Conservation (phyloP, 805 yeast genomes). For the Spathaspora boniae region DNA sequence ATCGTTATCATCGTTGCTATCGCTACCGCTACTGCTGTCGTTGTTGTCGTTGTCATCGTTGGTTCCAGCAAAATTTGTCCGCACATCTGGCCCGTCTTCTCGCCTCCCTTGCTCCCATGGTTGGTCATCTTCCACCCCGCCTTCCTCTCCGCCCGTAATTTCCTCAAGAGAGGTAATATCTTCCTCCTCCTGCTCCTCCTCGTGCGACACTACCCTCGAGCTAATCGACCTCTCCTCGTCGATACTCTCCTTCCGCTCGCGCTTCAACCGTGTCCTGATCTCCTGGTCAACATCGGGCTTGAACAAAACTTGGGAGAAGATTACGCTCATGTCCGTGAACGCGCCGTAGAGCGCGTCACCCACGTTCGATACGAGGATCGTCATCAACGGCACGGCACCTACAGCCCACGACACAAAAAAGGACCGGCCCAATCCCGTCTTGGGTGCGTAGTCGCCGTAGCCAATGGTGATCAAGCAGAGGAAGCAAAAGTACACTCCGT, state of each 20-base stretch:
- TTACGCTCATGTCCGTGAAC: conserved; percentile 13
- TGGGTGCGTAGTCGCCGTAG: conserved; percentile 74
- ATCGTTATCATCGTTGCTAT: no score
- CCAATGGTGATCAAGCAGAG: conserved; percentile 79
- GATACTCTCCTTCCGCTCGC: conserved; percentile 7
- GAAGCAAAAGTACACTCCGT: conserved; percentile 72
- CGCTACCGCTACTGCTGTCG: no score
- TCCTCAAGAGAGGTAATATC: conserved; percentile 5
- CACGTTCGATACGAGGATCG: conserved; percentile 67
- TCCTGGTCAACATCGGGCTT: conserved; percentile 7
- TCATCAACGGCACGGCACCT: conserved; percentile 83
- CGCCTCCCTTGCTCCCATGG: no score
- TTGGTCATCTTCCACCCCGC: conserved; percentile 1
- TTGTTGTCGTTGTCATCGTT: no score
- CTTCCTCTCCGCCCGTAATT: conserved; percentile 1
- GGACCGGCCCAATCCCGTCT: conserved; percentile 59
- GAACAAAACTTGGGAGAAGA: conserved; percentile 8
- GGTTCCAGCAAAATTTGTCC: no score
- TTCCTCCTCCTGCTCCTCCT: conserved; percentile 12
- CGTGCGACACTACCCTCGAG: conserved; percentile 7
- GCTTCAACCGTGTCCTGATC: conserved; percentile 1
- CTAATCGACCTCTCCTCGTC: conserved; percentile 7
- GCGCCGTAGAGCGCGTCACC: conserved; percentile 55
- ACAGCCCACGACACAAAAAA: conserved; percentile 80
- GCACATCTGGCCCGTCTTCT: no score